Evolutionary conservation across 2,329 filamentous ascomycete genomes (phyloP), one percentile per base, ranked within the genome.

Genomic region (Neocatenulostroma microsporum): DNA sequence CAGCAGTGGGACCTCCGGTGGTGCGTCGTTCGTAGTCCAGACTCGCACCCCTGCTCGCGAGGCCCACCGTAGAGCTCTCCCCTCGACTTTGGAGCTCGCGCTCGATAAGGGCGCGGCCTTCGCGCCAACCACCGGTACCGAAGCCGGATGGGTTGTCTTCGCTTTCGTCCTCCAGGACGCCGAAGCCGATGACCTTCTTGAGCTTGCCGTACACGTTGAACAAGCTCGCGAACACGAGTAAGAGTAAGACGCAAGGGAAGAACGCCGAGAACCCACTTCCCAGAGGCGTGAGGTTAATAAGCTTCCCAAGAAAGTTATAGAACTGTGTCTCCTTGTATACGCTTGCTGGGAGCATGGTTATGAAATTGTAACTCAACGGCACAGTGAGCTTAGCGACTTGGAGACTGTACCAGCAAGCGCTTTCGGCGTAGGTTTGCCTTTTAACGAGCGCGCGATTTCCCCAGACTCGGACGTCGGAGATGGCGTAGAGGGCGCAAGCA

Each of bases 381-480:
- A 98, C 85, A 1, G 84, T 94, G 28, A 98, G 76, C 53, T 88
- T 85, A 34, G 91, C 89, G 9, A 95, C 84, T 58, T 95, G 86
- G 40, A 86, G 80, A 1, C 86, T 82, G 57, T 96, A 98, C 87
- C 93, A 98, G 49, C 89, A 93, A 1, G 91, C 91, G 33, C 82
- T 86, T 58, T 96, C 91, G 42, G 85, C 80, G 40, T 93, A 89
- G 0, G 91, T 98, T 56, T 94, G 91, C 39, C 91, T 80, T 41
- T 77, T 78, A 30, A 96, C 89, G 5, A 98, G 70, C 0, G 91
- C 89, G 21, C 91, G 79, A 32, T 93, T 91, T 39, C 91, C 84
- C 91, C 91, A 98, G n/a, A 95, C 87, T 55, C 91, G 93, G 51
- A 94, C 85, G 56, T 94, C 86, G 11, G 82, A 86, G 54, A 98